phyloP scores from a whole-genome alignment of 1,284 basidiomycete species.

The Tilletia horrida region DNA sequence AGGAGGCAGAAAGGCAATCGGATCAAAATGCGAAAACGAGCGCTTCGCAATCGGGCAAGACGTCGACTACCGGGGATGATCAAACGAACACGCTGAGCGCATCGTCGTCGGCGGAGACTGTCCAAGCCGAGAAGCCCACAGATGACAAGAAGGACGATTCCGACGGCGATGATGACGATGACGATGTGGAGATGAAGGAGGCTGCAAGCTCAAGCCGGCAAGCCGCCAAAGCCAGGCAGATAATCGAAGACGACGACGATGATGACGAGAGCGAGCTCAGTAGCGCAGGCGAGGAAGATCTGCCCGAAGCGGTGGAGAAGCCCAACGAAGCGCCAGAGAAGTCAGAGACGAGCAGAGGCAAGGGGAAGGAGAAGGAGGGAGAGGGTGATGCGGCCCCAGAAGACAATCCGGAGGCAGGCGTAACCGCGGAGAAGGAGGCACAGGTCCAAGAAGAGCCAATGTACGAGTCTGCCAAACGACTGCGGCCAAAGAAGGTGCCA shows the following conservation, averaged over 20 bases:
- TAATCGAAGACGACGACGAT: constrained; percentile 3
- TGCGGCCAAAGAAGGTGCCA: neutral
- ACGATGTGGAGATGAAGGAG: neutral
- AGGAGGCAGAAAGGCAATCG: neutral
- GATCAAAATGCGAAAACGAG: neutral
- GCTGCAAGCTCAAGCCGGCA: neutral
- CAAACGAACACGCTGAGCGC: neutral
- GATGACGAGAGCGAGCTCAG: constrained; percentile 25
- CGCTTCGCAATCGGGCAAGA: neutral
- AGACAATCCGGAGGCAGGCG: neutral
- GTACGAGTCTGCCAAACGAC: neutral
- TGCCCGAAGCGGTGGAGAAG: neutral
- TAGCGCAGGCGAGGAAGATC: neutral
- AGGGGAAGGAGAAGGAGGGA: constrained; percentile 3
- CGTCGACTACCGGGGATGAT: neutral
- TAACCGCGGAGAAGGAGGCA: neutral
- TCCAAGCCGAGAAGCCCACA: neutral
- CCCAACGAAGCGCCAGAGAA: neutral
- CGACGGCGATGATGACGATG: constrained; percentile 2
- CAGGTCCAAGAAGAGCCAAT: neutral
- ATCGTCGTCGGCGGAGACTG: too few species aligned
- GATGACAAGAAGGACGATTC: neutral
- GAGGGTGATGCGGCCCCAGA: constrained; percentile 7
- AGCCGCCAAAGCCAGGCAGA: neutral
- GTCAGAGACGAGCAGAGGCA: neutral